Evolutionary conservation across 1,284 basidiomycete genomes (phyloP).

Genomic region (Peniophora sp.): DNA sequence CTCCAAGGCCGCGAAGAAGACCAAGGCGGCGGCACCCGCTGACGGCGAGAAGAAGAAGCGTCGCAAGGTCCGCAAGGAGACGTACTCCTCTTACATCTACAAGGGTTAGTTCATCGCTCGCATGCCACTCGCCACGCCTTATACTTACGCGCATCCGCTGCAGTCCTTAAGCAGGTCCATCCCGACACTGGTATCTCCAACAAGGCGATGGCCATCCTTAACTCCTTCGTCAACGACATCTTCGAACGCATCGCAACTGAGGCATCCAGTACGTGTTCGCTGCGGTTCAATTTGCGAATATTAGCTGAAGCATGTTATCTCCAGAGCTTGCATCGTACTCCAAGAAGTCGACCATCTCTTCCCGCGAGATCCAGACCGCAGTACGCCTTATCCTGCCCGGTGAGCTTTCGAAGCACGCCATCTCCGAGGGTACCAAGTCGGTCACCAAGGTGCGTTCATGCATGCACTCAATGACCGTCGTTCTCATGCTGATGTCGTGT

Average conservation of each 20-base stretch:
- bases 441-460: conserved; percentile 20
- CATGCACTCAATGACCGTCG: background rate
- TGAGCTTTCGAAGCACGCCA: conserved; percentile 76
- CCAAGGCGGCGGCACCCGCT: conserved; percentile 26
- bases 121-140: background rate
- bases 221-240: conserved; percentile 67
- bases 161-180: conserved; percentile 65
- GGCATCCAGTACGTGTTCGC: conserved; percentile 47
- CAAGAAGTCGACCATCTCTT: conserved; percentile 71
- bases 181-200: conserved; percentile 74
- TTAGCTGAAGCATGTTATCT: conserved; percentile 1
- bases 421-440: conserved; percentile 74
- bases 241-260: conserved; percentile 68
- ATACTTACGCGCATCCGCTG: conserved; percentile 15
- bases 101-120: conserved; percentile 34
- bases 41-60: conserved; percentile 55
- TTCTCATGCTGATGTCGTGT: conserved; percentile 6
- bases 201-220: conserved; percentile 72
- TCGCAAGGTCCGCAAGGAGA: conserved; percentile 55
- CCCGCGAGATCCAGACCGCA: conserved; percentile 69
- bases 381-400: conserved; percentile 67
- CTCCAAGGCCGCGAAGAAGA: conserved; percentile 46
- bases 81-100: conserved; percentile 66
- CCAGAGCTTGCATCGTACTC: conserved; percentile 64
- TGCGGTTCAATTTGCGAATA: background rate